phyloP scores from a whole-genome alignment of 164 flowering plant genomes.

The Vitis vinifera region ASM3070453v1 NC_081821.1:17652501-17653000 shows the following conservation, averaged over 20 bases:
- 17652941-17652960: slow-evolving; percentile 76
- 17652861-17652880: slow-evolving; percentile 86
- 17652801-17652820: not conserved
- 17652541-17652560: slow-evolving; percentile 25
- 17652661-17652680: slow-evolving; percentile 38
- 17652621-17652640: slow-evolving; percentile 27
- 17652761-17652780: slow-evolving; percentile 8
- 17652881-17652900: slow-evolving; percentile 87
- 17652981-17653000: slow-evolving; percentile 59
- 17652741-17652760: not conserved
- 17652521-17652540: not conserved
- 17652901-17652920: slow-evolving; percentile 94
- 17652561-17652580: slow-evolving; percentile 59
- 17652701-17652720: slow-evolving; percentile 48
- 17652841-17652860: slow-evolving; percentile 11
- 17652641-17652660: slow-evolving; percentile 45
- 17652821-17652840: slow-evolving; percentile 3
- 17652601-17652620: slow-evolving; percentile 24
- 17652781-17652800: not conserved
- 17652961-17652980: slow-evolving; percentile 90
- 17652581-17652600: slow-evolving; percentile 30
- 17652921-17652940: slow-evolving; percentile 84
- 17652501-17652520: not conserved
- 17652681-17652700: slow-evolving; percentile 63
- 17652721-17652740: slow-evolving; percentile 18